Base-by-base conservation (phyloP, 2,329 filamentous ascomycete genomes). In the Fusarium xylarioides region DNA sequence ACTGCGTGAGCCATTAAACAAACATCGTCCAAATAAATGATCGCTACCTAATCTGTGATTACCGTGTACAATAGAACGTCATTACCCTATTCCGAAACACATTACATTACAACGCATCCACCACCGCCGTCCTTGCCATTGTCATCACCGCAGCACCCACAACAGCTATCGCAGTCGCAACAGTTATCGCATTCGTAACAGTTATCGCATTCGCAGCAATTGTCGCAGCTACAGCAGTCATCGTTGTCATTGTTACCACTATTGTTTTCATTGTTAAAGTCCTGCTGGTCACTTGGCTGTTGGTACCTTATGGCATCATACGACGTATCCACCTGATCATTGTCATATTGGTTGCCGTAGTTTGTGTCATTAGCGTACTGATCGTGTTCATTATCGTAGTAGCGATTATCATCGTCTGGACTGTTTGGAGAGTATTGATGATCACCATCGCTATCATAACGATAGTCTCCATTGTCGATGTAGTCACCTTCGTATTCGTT, bases 31-130 rank as follows among this genome's bases (percentile, higher is more conserved):
- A 26, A 16, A 35, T 18, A n/a, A 35, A 28, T 18, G 10, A 44
- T 58, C 16, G 5, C 16, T 8, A 30, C 8, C 30, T 12, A 18
- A 21, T 21, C 4, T 19, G 16, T 4, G 7, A 28, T 19, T 11
- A 30, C 26, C 7, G 1, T 42, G 18, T 40, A 42, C 4, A 35
- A 2, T 7, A 4, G 11, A 40, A 4, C 26, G 5, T 8, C 26
- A 12, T 21, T 4, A 1, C 4, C 5, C 14, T 32, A 2, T 10
- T 35, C 23, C 14, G 9, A 37, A 0, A 21, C 10, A 18, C 10
- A 7, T 19, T 14, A 59, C 69, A 71, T 71, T 15, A 71, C 30
- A 18, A 73, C 58, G 19, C 69, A 72, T 2, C 69, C 69, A 11
- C 40, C 53, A 10, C 30, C 28, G 2, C 59, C n/a, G 7, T 59